Percentiles rank a stretch among this genome's conserved stretches.
These are phyloP conservation scores for Cystofilobasidium ferigula DNA, from an alignment of 768 basidiomycete genomes.

Conservation along the genomic window DNA sequence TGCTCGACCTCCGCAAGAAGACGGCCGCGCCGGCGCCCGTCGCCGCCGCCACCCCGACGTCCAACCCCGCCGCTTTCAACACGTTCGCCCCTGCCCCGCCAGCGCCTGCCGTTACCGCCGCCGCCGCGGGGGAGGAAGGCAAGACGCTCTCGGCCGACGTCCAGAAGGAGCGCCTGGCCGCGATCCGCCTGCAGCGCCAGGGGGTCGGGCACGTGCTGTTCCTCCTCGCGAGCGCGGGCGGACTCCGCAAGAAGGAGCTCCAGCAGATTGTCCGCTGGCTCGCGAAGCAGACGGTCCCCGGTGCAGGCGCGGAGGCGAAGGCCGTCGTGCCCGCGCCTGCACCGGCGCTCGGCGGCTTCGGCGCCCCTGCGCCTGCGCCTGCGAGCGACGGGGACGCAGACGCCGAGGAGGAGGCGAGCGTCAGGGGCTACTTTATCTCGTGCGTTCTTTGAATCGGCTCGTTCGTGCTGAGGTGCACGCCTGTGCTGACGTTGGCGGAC, in stretches of 20 bases:
- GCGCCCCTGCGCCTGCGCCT: not conserved
- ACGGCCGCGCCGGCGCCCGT: not conserved
- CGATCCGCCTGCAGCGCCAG: conserved; percentile 62
- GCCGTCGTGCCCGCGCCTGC: conserved; percentile 24
- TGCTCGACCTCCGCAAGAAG: conserved; percentile 49
- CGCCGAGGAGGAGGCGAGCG: conserved; percentile 21
- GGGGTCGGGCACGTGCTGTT: conserved; percentile 55
- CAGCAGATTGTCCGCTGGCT: conserved; percentile 62
- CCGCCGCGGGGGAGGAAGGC: conserved; percentile 28
- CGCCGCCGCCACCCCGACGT: conserved; percentile 36
- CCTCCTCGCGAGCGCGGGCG: conserved; percentile 54
- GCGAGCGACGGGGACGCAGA: conserved; percentile 17
- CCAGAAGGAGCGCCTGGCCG: conserved; percentile 57
- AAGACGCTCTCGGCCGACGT: conserved; percentile 53
- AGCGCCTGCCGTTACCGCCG: not conserved
- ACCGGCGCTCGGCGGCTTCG: conserved; percentile 20
- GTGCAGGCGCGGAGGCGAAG: conserved; percentile 29
- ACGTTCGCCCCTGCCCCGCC: conserved; percentile 29
- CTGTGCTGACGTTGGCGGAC: not conserved
- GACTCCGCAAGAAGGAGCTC: conserved; percentile 52
- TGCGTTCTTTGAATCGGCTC: not conserved
- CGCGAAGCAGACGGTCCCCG: conserved; percentile 31
- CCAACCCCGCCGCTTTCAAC: conserved; percentile 36
- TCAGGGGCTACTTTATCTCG: conserved; percentile 30
- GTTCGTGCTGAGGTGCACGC: not conserved